These are phyloP conservation scores for Pterula multifida DNA, from an alignment of 1,284 basidiomycete genomes.

Conservation along the genomic window DNA sequence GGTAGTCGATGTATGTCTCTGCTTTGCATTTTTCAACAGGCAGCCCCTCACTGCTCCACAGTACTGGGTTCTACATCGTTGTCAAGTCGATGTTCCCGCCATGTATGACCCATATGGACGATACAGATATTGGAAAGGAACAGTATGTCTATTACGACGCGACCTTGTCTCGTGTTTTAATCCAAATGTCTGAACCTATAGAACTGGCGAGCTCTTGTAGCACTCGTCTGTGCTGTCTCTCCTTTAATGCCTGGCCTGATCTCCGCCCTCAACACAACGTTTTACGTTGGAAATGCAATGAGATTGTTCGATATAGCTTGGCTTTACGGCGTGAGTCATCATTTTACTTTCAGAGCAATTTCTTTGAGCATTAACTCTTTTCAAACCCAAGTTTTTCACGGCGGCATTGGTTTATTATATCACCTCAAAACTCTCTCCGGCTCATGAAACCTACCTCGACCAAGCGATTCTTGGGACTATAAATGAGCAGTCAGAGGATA, in stretches of 20 bases:
- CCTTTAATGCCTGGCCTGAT: constrained; percentile 61
- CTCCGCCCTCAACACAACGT: constrained; percentile 46
- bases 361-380: no score
- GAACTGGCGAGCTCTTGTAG: constrained; percentile 65
- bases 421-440: constrained; percentile 44
- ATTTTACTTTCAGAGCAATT: neutral
- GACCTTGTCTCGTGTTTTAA: constrained; percentile 4
- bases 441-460: constrained; percentile 44
- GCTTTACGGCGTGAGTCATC: constrained; percentile 48
- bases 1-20: constrained; percentile 15
- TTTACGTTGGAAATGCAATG: constrained; percentile 38
- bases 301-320: constrained; percentile 58
- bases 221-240: constrained; percentile 48
- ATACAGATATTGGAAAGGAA: constrained; percentile 52
- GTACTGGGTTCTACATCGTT: constrained; percentile 56
- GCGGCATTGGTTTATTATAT: constrained; percentile 31
- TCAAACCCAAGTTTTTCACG: constrained; percentile 23
- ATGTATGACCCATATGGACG: constrained; percentile 60
- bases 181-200: constrained; percentile 16
- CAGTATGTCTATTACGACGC: constrained; percentile 37
- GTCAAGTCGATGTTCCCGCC: constrained; percentile 54
- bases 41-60: constrained; percentile 14
- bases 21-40: constrained; percentile 1
- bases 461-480: constrained; percentile 21
- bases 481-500: neutral